Evolutionary conservation across 495 filamentous ascomycete genomes (phyloP), one percentile per base, ranked within the genome.

Genomic region (Lasiosphaeria ovina): DNA sequence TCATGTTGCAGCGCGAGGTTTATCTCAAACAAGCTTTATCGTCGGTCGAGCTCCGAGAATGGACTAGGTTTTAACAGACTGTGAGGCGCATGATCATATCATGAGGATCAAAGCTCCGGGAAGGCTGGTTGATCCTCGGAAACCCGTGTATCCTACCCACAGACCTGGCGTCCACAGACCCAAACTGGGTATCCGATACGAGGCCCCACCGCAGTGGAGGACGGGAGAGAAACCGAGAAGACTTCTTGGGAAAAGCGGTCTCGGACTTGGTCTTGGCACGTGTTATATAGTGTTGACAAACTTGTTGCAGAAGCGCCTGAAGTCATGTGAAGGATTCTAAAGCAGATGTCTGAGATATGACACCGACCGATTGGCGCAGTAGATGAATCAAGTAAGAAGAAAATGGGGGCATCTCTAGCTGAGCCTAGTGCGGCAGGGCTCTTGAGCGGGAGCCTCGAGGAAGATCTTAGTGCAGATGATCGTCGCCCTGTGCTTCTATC

Each of bases 11-110:
- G 36, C 51, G 38, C 38, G 32, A n/a, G 8, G 32, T 16, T 38
- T 33, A 38, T 16, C 31, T 53, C 32, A 53, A 54, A 53, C 17
- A 17, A 38, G 52, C 35, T 52, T 45, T 40, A 16, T 24, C 40
- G 8, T 48, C n/a, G 31, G 54, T 17, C 24, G 35, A 58, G 54
- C 60, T 40, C 51, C 55, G 31, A 38, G 55, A 62, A 54, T 55
- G 34, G 36, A 35, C 35, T 7, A 17, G 12, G 7, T n/a, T 7
- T 40, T 24, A 14, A 34, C 24, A 11, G 14, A 33, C 24, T 34
- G 12, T 14, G 40, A 24, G 3, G 31, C 31, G 24, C 31, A 24
- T 12, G 11, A 52, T 24, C 24, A 40, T 9, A 55, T 55, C 58
- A 48, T 24, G 51, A 8, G 38, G 33, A 55, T 50, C 42, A 34